Conservation (phyloP, 202 grass and related monocot species). For the Zoysia matrella region DNA sequence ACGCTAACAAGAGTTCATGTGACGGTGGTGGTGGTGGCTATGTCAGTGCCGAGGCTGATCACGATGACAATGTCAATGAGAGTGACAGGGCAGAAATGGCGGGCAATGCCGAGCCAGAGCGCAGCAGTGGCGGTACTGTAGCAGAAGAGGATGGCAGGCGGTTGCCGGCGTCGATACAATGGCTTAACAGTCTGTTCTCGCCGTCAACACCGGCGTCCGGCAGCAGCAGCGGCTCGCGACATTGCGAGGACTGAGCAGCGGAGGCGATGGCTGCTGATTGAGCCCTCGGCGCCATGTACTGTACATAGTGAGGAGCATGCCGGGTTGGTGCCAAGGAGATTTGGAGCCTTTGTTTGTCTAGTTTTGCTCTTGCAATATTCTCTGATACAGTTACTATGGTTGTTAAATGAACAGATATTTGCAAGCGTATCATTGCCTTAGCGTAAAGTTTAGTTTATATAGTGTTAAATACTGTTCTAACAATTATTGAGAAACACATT, state of each 20-base stretch:
- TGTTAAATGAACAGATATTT: constrained; percentile 22
- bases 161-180: constrained; percentile 56
- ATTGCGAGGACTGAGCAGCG: constrained; percentile 36
- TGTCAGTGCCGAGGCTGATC: constrained; percentile 10
- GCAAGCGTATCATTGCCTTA: background rate
- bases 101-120: constrained; percentile 10
- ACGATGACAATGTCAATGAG: constrained; percentile 25
- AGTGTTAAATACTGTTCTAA: too few relatives aligned
- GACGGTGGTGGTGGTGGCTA: constrained; percentile 13
- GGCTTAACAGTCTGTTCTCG: constrained; percentile 57
- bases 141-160: constrained; percentile 38
- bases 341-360: constrained; percentile 23
- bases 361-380: constrained; percentile 33
- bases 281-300: constrained; percentile 18
- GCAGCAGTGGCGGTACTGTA: background rate
- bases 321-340: constrained; percentile 18
- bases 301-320: constrained; percentile 7
- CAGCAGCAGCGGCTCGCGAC: constrained; percentile 39
- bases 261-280: constrained; percentile 1
- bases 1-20: constrained; percentile 48
- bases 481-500: background rate
- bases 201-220: constrained; percentile 20
- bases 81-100: background rate
- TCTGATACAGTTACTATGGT: constrained; percentile 5
- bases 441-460: background rate